Conservation (phyloP, 805 yeast genomes). For the Myxozyma neotropica region DNA sequence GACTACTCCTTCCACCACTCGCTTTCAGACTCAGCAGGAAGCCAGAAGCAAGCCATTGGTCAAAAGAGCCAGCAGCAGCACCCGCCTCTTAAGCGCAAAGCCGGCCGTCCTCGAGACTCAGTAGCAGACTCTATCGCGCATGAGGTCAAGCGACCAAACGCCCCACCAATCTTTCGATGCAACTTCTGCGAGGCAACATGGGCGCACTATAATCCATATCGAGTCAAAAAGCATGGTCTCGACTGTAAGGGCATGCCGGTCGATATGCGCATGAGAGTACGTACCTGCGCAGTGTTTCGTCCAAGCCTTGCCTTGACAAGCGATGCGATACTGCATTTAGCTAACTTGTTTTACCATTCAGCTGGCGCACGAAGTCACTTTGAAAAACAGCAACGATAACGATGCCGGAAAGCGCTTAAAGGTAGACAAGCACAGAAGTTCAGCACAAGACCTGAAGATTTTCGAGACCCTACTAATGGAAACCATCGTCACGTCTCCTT, state of each 20-base stretch:
- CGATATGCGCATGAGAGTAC: slow-evolving; percentile 23
- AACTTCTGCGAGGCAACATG: slow-evolving; percentile 33
- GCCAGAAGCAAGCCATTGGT: background rate
- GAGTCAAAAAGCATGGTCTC: slow-evolving; percentile 34
- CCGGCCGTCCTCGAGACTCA: slow-evolving; percentile 35
- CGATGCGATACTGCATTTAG: too few species aligned
- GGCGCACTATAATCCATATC: slow-evolving; percentile 34
- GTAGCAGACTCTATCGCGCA: slow-evolving; percentile 33
- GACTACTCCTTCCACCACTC: slow-evolving; percentile 1
- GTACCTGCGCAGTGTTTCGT: background rate
- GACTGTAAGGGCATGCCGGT: slow-evolving; percentile 34
- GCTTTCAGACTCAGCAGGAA: background rate
- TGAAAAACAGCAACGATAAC: slow-evolving; percentile 13
- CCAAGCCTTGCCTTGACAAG: background rate
- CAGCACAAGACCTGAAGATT: slow-evolving; percentile 13
- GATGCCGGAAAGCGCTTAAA: slow-evolving; percentile 8
- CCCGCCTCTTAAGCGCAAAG: slow-evolving; percentile 28
- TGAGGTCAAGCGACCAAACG: slow-evolving; percentile 32
- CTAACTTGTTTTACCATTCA: background rate
- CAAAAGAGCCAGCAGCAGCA: slow-evolving; percentile 11
- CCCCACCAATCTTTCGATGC: slow-evolving; percentile 29
- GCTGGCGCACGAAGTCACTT: slow-evolving; percentile 28
- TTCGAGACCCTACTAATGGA: slow-evolving; percentile 23
- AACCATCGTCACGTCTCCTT: slow-evolving; percentile 12
- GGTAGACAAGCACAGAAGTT: slow-evolving; percentile 8